Evolutionary conservation across 2,329 filamentous ascomycete genomes (phyloP).

Genomic region (Tolypocladium ophioglossoides): DNA sequence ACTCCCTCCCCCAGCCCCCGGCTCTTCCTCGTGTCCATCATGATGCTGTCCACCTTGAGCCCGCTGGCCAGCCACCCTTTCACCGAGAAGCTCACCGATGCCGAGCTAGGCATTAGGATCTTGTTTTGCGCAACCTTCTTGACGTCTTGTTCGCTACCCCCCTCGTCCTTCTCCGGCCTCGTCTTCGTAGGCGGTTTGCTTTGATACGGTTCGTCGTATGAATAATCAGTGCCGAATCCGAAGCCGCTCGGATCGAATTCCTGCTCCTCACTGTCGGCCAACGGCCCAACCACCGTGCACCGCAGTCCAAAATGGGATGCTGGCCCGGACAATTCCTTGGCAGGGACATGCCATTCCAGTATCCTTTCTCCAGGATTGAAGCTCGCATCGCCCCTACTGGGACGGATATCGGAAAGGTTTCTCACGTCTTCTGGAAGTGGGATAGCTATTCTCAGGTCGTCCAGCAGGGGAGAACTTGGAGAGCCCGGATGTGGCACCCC

Average conservation of each 20-base stretch:
- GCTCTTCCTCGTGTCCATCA: constrained; percentile 67
- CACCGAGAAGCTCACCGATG: constrained; percentile 60
- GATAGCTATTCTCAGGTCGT: constrained; percentile 68
- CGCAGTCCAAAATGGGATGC: constrained; percentile 62
- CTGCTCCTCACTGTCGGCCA: constrained; percentile 37
- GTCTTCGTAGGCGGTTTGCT: constrained; percentile 24
- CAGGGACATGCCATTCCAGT: constrained; percentile 75
- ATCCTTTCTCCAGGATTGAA: constrained; percentile 63
- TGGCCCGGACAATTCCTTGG: constrained; percentile 62
- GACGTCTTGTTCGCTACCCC: constrained; percentile 36
- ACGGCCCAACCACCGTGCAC: constrained; percentile 65
- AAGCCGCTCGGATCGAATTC: constrained; percentile 40
- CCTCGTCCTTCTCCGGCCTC: constrained; percentile 18
- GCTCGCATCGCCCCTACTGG: constrained; percentile 71
- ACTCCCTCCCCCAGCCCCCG: constrained; percentile 77
- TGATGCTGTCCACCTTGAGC: constrained; percentile 56
- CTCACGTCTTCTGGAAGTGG: constrained; percentile 71
- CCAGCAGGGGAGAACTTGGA: constrained; percentile 51
- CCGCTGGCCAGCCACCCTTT: constrained; percentile 61
- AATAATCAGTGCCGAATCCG: constrained; percentile 39
- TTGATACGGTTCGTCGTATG: constrained; percentile 48
- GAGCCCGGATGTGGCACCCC: constrained; percentile 39
- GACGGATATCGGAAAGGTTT: constrained; percentile 72
- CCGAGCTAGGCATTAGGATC: constrained; percentile 70
- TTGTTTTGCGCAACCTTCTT: constrained; percentile 57